Percentiles rank a stretch among this genome's conserved stretches.
phyloP scores from a whole-genome alignment of 2,329 filamentous ascomycete species.

The Orbilia ellipsospora region DNA sequence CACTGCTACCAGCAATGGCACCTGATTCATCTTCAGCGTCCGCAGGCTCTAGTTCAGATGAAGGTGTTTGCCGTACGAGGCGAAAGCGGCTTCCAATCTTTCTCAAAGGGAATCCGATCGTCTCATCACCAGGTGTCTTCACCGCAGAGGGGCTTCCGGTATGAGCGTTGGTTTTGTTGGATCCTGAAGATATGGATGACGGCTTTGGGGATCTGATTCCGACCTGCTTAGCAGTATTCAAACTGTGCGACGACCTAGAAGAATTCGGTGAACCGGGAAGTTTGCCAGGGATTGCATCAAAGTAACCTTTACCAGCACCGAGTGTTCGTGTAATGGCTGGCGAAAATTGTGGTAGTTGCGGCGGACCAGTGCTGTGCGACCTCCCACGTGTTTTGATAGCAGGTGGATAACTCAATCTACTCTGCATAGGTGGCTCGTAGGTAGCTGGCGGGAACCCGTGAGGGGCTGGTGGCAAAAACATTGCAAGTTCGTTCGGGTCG shows the following conservation, averaged over 20 bases:
- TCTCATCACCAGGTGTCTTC: conserved; percentile 19
- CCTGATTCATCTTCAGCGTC: conserved; percentile 54
- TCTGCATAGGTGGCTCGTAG: conserved; percentile 18
- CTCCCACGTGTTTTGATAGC: conserved; percentile 29
- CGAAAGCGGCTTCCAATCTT: conserved; percentile 42
- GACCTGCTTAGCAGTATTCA: conserved; percentile 24
- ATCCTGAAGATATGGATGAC: conserved; percentile 20
- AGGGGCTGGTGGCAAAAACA: conserved; percentile 30
- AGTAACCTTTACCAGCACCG: conserved; percentile 40
- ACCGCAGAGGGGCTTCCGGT: conserved; percentile 14
- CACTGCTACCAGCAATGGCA: conserved; percentile 49
- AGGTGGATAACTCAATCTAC: conserved; percentile 33
- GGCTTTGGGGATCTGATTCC: conserved; percentile 34
- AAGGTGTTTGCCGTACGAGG: conserved; percentile 46
- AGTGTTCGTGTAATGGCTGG: conserved; percentile 38
- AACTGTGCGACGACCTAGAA: conserved; percentile 23
- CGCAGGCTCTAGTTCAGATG: conserved; percentile 54
- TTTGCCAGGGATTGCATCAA: conserved; percentile 17
- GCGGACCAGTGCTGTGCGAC: conserved; percentile 45
- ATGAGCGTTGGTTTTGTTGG: conserved; percentile 22
- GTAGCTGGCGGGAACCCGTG: conserved; percentile 5
- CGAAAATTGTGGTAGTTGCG: conserved; percentile 49
- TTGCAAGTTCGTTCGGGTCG: conserved; percentile 34
- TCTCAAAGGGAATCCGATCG: conserved; percentile 15
- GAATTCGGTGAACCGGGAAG: conserved; percentile 27